Percentiles rank a stretch among this genome's conserved stretches.
phyloP scores from a whole-genome alignment of 192 early-diverging fungal genomes.

The Coemansia aciculifera region DNA sequence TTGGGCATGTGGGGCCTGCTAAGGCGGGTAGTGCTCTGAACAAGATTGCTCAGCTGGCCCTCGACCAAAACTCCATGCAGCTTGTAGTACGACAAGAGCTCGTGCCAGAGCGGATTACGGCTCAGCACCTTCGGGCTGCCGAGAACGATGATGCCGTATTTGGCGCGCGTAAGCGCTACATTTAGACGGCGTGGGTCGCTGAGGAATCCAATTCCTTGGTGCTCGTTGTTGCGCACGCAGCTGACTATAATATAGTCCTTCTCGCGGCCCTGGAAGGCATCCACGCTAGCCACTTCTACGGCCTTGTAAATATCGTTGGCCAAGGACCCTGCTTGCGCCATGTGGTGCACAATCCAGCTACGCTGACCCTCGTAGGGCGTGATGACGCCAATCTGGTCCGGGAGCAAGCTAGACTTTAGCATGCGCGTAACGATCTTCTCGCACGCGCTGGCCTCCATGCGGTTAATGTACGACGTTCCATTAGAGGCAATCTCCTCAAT shows the following conservation, averaged over 20 bases:
- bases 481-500: slow-evolving; percentile 96
- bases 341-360: slow-evolving; percentile 91
- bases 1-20: slow-evolving; percentile 62
- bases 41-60: slow-evolving; percentile 86
- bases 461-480: slow-evolving; percentile 97
- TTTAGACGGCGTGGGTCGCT: slow-evolving; percentile 90
- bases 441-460: slow-evolving; percentile 93
- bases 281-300: slow-evolving; percentile 97
- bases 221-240: slow-evolving; percentile 96
- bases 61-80: slow-evolving; percentile 87
- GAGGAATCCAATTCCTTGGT: slow-evolving; percentile 93
- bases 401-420: slow-evolving; percentile 80
- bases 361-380: slow-evolving; percentile 99
- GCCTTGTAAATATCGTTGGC: slow-evolving; percentile 96
- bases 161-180: slow-evolving; percentile 87
- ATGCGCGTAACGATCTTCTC: slow-evolving; percentile 97
- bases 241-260: slow-evolving; percentile 99
- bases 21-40: slow-evolving; percentile 88
- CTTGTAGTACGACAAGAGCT: slow-evolving; percentile 92
- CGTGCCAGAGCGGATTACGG: slow-evolving; percentile 94
- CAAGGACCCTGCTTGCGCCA: slow-evolving; percentile 90
- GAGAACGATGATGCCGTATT: slow-evolving; percentile 90
- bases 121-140: slow-evolving; percentile 95
- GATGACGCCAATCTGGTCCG: slow-evolving; percentile 94
- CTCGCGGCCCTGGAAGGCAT: slow-evolving; percentile 99